These are phyloP conservation scores for Nemania diffusa DNA, from an alignment of 2,329 filamentous ascomycete species.

Conservation along the genomic window DNA sequence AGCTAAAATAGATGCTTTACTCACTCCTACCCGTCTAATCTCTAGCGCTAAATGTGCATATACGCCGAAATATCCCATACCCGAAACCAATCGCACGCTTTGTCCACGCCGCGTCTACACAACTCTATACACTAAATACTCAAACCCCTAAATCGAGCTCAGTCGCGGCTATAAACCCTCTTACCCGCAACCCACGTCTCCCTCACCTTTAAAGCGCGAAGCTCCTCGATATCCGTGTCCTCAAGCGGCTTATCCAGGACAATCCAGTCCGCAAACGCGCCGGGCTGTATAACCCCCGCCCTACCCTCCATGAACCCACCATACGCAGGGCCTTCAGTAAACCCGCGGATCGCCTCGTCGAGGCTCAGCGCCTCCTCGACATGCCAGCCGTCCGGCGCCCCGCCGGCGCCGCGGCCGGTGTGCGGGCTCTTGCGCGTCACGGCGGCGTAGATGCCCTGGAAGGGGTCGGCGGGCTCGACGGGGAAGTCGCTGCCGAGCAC, in stretches of 20 bases:
- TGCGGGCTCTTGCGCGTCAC: conserved; percentile 69
- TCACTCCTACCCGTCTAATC: no score
- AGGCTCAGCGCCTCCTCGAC: conserved; percentile 67
- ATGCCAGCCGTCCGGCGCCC: conserved; percentile 65
- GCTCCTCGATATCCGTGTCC: conserved; percentile 59
- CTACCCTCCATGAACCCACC: conserved; percentile 68
- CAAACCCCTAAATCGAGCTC: background rate
- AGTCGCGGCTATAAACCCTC: conserved; percentile 55
- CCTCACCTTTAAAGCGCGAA: conserved; percentile 65
- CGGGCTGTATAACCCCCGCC: conserved; percentile 68
- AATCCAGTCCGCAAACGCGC: conserved; percentile 75
- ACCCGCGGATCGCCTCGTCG: conserved; percentile 69
- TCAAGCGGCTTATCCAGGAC: conserved; percentile 71
- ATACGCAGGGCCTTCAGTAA: conserved; percentile 68
- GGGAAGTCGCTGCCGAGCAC: conserved; percentile 77
- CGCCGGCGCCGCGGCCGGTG: conserved; percentile 61
- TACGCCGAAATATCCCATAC: background rate
- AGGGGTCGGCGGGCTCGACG: conserved; percentile 74
- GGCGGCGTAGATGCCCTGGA: conserved; percentile 76
- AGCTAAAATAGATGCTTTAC: no score
- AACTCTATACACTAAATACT: background rate
- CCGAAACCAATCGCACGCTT: background rate
- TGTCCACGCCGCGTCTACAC: background rate
- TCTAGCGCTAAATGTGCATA: background rate
- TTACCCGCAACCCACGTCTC: conserved; percentile 76